phyloP scores from a whole-genome alignment of 1,139 yeast species.

The Eremothecium coryli region DNA sequence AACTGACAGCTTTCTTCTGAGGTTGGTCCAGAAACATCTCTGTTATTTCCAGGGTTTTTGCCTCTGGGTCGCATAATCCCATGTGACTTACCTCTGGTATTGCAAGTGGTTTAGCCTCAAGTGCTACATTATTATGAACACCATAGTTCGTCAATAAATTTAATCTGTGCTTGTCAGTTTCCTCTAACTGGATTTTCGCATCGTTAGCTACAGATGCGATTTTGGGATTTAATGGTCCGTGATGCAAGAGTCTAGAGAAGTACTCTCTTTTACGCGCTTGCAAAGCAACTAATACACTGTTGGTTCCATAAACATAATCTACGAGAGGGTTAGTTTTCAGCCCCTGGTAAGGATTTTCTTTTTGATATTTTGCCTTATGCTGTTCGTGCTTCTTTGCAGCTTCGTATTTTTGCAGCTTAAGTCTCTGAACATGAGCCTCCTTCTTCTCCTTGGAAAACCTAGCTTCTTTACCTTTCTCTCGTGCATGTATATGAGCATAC shows the following conservation, averaged over 20 bases:
- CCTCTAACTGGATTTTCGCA: slow-evolving; percentile 37
- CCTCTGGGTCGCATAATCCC: slow-evolving; percentile 29
- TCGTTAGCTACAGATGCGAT: slow-evolving; percentile 41
- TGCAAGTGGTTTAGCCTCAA: slow-evolving; percentile 55
- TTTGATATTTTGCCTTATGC: slow-evolving; percentile 15
- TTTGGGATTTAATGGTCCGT: slow-evolving; percentile 36
- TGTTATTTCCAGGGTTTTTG: slow-evolving; percentile 21
- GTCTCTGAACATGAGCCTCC: slow-evolving; percentile 14
- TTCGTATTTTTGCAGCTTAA: slow-evolving; percentile 11
- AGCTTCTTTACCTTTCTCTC: slow-evolving; percentile 29
- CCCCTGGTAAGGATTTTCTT: slow-evolving; percentile 10
- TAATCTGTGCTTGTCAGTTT: slow-evolving; percentile 46
- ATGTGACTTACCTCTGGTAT: slow-evolving; percentile 37
- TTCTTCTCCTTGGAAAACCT: slow-evolving; percentile 15
- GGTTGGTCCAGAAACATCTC: slow-evolving; percentile 13
- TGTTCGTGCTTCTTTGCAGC: slow-evolving; percentile 10
- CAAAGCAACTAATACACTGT: slow-evolving; percentile 65
- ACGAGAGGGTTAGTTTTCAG: slow-evolving; percentile 37
- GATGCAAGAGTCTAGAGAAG: slow-evolving; percentile 43
- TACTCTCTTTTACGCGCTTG: slow-evolving; percentile 45
- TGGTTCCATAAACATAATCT: slow-evolving; percentile 71
- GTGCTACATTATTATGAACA: slow-evolving; percentile 74
- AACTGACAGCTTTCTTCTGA: slow-evolving; percentile 5
- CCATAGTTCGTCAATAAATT: slow-evolving; percentile 56
- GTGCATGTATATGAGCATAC: slow-evolving; percentile 52